Evolutionary conservation across 169 alveolate species (phyloP), one percentile per base, ranked within the genome.

Genomic region (Eimeria necatrix): DNA sequence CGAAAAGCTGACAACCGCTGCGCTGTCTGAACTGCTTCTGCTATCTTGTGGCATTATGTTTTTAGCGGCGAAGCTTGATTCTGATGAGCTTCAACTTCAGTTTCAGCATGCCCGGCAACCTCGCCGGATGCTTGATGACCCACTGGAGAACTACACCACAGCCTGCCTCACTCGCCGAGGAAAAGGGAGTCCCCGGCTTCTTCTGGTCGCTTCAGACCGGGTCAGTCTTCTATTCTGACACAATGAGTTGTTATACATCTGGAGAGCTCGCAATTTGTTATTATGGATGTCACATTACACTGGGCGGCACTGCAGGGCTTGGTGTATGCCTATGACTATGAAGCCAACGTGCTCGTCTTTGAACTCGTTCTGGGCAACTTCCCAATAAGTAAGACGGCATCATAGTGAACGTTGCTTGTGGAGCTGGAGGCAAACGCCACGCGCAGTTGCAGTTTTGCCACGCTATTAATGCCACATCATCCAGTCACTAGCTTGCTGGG

Each of bases 91-190:
- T 18, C 78, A 70, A 20, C 92, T 92, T 14, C 95, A 92, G 12
- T 92, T 92, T n/a, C 95, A 92, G 92, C 84, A 51, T 24, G 74
- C 92, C 64, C 59, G 52, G 14, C 83, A 26, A 78, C 92, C 95
- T 22, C 60, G 83, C 41, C 95, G 95, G 71, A 20, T 92, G 86
- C 71, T 51, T 9, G 56, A 3, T 10, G 95, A 92, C 53, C 92
- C 91, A 6, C 60, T 60, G 4, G 84, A 78, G 12, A 60, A 86
- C 41, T 80, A 78, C 64, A 92, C 95, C n/a, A 61, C 95, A n/a
- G 95, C 92, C 24, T 92, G 95, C 73, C 95, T 92, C 56, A 92
- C 95, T 16, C 91, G 86, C 2, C 83, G 92, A 48, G 59, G 87
- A 46, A 22, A 56, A 41, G 60, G 71, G 64, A 60, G 74, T 46